These are phyloP conservation scores for Dothistroma pini DNA, from an alignment of 2,329 filamentous ascomycete species.

Conservation along the genomic window DNA sequence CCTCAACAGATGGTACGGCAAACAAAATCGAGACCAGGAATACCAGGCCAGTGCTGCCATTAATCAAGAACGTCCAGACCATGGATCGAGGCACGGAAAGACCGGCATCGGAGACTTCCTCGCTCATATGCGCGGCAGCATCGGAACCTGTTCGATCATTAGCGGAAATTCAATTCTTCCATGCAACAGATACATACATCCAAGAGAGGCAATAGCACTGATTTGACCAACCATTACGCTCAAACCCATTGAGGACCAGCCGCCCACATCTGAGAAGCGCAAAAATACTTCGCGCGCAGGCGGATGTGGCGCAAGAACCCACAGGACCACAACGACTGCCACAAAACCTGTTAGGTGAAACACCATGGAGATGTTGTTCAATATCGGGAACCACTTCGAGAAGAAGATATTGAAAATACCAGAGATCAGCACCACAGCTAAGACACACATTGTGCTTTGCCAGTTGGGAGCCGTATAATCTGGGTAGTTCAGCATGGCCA, in stretches of 20 bases:
- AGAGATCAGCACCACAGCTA: conserved; percentile 20
- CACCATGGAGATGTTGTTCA: conserved; percentile 21
- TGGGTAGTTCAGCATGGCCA: conserved; percentile 21
- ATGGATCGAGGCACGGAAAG: conserved; percentile 31
- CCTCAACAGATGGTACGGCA: conserved; percentile 20
- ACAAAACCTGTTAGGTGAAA: conserved; percentile 20
- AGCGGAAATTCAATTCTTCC: not conserved
- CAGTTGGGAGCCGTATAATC: conserved; percentile 18
- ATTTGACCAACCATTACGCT: conserved; percentile 31
- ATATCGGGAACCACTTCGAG: conserved; percentile 17
- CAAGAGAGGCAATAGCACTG: conserved; percentile 19
- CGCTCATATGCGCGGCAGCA: conserved; percentile 21
- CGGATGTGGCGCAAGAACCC: conserved; percentile 20
- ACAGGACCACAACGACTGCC: conserved; percentile 17
- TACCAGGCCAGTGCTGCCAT: conserved; percentile 18
- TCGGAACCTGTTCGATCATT: conserved; percentile 11
- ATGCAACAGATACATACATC: conserved; percentile 6
- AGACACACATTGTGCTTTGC: conserved; percentile 21
- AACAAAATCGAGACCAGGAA: conserved; percentile 21
- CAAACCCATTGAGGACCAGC: conserved; percentile 29
- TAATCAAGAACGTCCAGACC: conserved; percentile 26
- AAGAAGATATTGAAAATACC: conserved; percentile 22
- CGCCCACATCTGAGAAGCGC: conserved; percentile 26
- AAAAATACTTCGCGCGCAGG: conserved; percentile 31
- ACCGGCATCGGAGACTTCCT: conserved; percentile 25